Base-by-base conservation (phyloP, 2,329 filamentous ascomycete genomes). In the Xylariaceae sp. region DNA sequence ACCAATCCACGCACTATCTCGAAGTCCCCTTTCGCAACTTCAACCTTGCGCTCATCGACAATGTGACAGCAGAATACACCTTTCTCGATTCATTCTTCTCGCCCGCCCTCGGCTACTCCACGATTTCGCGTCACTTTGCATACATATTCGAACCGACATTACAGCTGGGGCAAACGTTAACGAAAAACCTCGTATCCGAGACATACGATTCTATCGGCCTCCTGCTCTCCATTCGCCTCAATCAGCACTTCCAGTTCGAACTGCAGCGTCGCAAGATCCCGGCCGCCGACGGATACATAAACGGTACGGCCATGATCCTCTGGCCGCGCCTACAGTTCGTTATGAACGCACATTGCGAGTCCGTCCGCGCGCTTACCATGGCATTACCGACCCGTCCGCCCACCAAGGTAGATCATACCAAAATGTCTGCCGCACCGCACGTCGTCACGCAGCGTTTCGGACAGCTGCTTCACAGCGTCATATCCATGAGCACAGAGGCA, bases 311-410 rank as follows among this genome's bases (percentile, higher is more conserved):
- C 70, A 99, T 99, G 91, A 84, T 94, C 2, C 83, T 99, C 4
- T 99, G 94, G 94, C 94, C 94, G 6, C 88, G 93, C 30, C 89
- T 99, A 69, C 95, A 99, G 74, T 84, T 90, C 58, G 87, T 96
- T 67, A 96, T 99, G 86, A 92, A 96, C 72, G 82, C 88, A 57
- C 94, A 99, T 72, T 92, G 89, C 75, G 92, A 96, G 56, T 95
- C 90, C 0, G 82, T 99, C 42, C 88, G 88, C 55, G 82, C 71
- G 72, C 80, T 80, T 70, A 87, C 73, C 60, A 86, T 72, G 73
- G 77, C 69, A 58, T 81, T 79, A 70, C 85, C 72, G 69, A 79
- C 71, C 7, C 76, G 73, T 37, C 75, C 75, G 45, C 76, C 71
- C 63, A 73, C 81, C 48, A 77, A 74, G 47, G 74, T 80, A 1